phyloP scores from a whole-genome alignment of 306 rosid species.

The Aeschynomene evenia region DNA sequence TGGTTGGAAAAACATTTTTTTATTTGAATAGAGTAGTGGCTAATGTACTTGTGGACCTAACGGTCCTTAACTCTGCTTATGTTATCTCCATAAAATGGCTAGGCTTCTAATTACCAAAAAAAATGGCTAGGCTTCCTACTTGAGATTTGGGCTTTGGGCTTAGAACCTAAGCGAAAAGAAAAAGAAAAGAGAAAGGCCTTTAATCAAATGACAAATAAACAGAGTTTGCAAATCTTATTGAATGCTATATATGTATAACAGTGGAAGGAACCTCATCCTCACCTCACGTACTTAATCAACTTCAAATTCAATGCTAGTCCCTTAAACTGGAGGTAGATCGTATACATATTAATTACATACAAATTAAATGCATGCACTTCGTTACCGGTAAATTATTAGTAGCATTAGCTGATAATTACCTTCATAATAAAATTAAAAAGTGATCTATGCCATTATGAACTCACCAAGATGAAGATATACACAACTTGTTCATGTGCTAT shows the following conservation, averaged over 20 bases:
- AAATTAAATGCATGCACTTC: too few relatives aligned
- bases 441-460: background rate
- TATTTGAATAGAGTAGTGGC: background rate
- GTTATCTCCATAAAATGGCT: background rate
- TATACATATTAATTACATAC: too few relatives aligned
- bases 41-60: background rate
- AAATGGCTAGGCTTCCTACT: background rate
- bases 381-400: background rate
- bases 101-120: too few relatives aligned
- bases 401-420: background rate
- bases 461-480: background rate
- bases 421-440: background rate
- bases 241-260: too few relatives aligned
- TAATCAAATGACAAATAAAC: too few relatives aligned
- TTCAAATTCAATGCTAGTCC: background rate
- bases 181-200: too few relatives aligned
- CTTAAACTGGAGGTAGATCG: background rate
- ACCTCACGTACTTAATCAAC: background rate
- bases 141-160: background rate
- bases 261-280: too few relatives aligned
- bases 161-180: too few relatives aligned
- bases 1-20: too few relatives aligned
- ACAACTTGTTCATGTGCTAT: constrained; percentile 8
- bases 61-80: background rate
- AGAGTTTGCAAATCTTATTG: background rate